Conservation (phyloP, 2,329 filamentous ascomycete genomes). For the Pseudopyrenochaeta lycopersici region DNA sequence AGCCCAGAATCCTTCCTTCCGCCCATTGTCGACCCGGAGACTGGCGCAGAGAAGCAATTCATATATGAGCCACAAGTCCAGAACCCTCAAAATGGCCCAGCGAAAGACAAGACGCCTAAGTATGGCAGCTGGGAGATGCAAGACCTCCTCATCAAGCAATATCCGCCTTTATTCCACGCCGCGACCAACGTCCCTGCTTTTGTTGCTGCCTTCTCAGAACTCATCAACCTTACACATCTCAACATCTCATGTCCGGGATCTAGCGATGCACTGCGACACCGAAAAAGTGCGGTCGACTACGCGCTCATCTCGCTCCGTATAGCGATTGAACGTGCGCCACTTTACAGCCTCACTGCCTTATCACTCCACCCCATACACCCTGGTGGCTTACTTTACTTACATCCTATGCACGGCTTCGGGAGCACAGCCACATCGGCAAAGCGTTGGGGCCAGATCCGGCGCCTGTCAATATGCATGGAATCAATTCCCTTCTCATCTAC, state of each 20-base stretch:
- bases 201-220: constrained; percentile 73
- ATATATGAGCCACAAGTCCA: constrained; percentile 78
- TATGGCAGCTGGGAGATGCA: constrained; percentile 83
- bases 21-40: constrained; percentile 80
- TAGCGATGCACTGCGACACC: constrained; percentile 70
- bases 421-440: constrained; percentile 74
- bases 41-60: constrained; percentile 80
- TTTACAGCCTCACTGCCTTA: constrained; percentile 72
- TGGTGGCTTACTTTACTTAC: constrained; percentile 78
- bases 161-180: constrained; percentile 87
- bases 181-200: constrained; percentile 89
- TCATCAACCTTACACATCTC: constrained; percentile 77
- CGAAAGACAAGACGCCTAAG: constrained; percentile 71
- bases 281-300: constrained; percentile 84
- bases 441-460: constrained; percentile 80
- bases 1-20: constrained; percentile 81
- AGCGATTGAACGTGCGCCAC: constrained; percentile 76
- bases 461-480: constrained; percentile 77
- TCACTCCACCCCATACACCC: constrained; percentile 79
- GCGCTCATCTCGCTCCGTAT: constrained; percentile 87
- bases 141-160: constrained; percentile 84
- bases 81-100: constrained; percentile 64
- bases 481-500: constrained; percentile 68
- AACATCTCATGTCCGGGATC: constrained; percentile 80
- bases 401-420: constrained; percentile 77